Percentiles rank a stretch among this genome's conserved stretches.
These are phyloP conservation scores for Ceratocystis harringtonii DNA, from an alignment of 2,329 filamentous ascomycete genomes.

Conservation along the genomic window DNA sequence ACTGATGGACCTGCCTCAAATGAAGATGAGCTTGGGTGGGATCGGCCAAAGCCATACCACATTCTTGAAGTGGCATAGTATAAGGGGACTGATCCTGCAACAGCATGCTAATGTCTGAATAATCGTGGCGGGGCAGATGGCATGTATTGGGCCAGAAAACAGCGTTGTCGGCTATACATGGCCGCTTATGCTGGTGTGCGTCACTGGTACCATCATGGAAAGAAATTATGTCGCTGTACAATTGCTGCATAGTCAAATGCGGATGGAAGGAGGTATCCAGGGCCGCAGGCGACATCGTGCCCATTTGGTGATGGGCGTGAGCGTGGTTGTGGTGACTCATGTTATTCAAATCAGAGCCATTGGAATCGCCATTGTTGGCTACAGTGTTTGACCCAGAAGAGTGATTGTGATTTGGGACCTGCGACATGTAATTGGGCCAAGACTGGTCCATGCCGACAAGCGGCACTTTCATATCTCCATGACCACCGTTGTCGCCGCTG, in stretches of 20 bases:
- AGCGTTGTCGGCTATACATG: slow-evolving; percentile 17
- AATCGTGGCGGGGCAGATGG: slow-evolving; percentile 18
- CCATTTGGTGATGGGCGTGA: background rate
- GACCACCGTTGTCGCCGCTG: slow-evolving; percentile 11
- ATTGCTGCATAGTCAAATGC: slow-evolving; percentile 8
- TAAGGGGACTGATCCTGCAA: slow-evolving; percentile 9
- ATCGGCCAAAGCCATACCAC: slow-evolving; percentile 17
- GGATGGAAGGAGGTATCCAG: background rate
- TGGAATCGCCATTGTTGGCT: background rate
- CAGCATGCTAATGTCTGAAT: slow-evolving; percentile 15
- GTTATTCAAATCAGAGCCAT: background rate
- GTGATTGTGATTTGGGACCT: background rate
- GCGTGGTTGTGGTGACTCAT: background rate
- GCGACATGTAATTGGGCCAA: slow-evolving; percentile 1
- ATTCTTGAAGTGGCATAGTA: slow-evolving; percentile 14
- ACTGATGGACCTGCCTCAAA: slow-evolving; percentile 16
- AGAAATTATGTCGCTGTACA: slow-evolving; percentile 12
- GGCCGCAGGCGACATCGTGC: background rate
- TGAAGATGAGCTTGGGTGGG: slow-evolving; percentile 16
- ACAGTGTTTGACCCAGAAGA: background rate
- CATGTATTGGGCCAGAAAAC: slow-evolving; percentile 18
- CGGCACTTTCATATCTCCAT: background rate
- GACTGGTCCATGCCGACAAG: background rate
- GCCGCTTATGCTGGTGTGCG: slow-evolving; percentile 14
- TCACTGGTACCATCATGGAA: slow-evolving; percentile 16